phyloP scores from a whole-genome alignment of 2,329 filamentous ascomycete species.

The Fusarium tanahbumbuense region DNA sequence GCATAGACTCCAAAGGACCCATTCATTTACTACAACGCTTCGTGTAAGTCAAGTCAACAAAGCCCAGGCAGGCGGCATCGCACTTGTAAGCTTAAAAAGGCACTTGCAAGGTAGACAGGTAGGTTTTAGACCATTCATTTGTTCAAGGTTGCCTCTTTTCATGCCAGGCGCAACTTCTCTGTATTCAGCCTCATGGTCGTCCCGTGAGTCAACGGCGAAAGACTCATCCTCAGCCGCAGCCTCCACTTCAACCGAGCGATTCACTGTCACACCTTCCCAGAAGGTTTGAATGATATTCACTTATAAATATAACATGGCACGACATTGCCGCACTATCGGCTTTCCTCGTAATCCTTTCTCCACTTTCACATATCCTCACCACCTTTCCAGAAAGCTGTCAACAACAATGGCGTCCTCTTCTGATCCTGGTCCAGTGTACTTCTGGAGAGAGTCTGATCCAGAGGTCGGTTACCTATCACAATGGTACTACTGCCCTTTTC shows the following conservation, averaged over 20 bases:
- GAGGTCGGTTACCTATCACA: slow-evolving; percentile 69
- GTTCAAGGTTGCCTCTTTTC: neutral
- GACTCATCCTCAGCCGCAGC: slow-evolving; percentile 23
- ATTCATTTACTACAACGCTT: neutral
- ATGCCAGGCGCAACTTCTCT: neutral
- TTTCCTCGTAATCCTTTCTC: neutral
- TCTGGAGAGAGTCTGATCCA: slow-evolving; percentile 61
- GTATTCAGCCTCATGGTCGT: neutral
- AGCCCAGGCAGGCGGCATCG: neutral
- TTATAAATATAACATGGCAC: neutral
- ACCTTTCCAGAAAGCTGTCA: slow-evolving; percentile 12
- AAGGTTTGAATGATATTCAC: neutral
- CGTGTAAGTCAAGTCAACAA: neutral
- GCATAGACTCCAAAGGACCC: neutral
- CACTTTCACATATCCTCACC: neutral
- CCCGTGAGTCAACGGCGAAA: slow-evolving; percentile 43
- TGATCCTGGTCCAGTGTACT: slow-evolving; percentile 52
- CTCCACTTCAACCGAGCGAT: neutral
- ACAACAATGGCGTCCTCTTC: slow-evolving; percentile 6
- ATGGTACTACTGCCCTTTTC: slow-evolving; percentile 68
- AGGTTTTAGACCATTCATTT: neutral
- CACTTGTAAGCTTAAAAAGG: neutral
- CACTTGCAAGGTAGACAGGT: fast-evolving
- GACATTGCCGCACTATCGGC: neutral
- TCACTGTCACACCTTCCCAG: neutral